Evolutionary conservation across 2,329 filamentous ascomycete genomes (phyloP), one percentile per base, ranked within the genome.

Genomic region (Talaromyces sp.): DNA sequence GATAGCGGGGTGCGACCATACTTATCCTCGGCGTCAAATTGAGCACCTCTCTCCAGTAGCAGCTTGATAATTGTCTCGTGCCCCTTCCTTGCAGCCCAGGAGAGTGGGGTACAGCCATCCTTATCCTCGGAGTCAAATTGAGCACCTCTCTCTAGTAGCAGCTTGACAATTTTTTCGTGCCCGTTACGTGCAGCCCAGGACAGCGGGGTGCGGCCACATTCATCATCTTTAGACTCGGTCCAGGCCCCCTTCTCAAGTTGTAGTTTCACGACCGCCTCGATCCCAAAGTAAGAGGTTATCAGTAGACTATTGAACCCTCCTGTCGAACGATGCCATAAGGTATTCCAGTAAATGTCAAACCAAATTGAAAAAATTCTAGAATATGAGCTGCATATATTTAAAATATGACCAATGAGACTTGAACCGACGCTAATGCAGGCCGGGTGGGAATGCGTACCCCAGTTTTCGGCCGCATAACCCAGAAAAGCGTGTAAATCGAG

Each of bases 81-180:
- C 3, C 44, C 53, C 33, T 54, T 42, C 9, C 13, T 19, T n/a
- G 40, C 39, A 33, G 51, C 56, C n/a, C n/a, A n/a, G n/a, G n/a
- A n/a, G n/a, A n/a, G n/a, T n/a, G n/a, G n/a, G n/a, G n/a, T n/a
- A n/a, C n/a, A 17, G 9, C 47, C 53, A 47, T 40, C 8, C 3
- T 29, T 44, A 44, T 44, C 41, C n/a, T 29, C 20, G 11, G 24
- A 27, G 6, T 60, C 16, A 20, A 47, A 11, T n/a, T 44, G 22
- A 16, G 53, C 52, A 6, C 52, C 52, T 4, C 39, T 30, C 6
- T 49, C 36, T n/a, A 57, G 33, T n/a, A 60, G 52, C 9, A 53
- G 42, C 17, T 51, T 33, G 14, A 51, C 29, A 16, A 49, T 40
- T 6, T 22, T 33, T 2, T 39, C 32, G 16, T 55, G 49, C 14